phyloP scores from a whole-genome alignment of 2,329 filamentous ascomycete species.

The Stagonosporopsis cucurbitacearum region DNA sequence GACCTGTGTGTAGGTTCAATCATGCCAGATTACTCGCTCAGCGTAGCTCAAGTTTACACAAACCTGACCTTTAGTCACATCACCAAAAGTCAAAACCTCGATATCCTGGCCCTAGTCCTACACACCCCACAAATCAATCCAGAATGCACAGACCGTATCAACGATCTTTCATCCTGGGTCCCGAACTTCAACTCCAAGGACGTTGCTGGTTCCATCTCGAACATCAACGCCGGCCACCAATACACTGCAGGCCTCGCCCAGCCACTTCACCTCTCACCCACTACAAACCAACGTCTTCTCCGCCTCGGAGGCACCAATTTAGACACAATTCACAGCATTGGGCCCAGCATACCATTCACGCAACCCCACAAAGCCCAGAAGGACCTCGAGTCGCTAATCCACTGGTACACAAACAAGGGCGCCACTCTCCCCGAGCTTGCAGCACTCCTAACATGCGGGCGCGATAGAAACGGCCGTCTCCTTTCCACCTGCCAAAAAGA shows the following conservation, averaged over 20 bases:
- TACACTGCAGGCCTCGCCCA: conserved; percentile 5
- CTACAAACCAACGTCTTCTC: neutral
- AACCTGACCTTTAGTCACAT: conserved; percentile 16
- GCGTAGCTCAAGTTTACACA: conserved; percentile 18
- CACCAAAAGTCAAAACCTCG: conserved; percentile 7
- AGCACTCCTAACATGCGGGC: conserved; percentile 16
- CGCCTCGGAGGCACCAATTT: conserved; percentile 11
- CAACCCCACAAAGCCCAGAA: neutral
- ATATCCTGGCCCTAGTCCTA: conserved; percentile 16
- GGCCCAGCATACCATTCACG: neutral
- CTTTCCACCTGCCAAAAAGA: neutral
- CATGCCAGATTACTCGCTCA: conserved; percentile 18
- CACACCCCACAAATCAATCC: neutral
- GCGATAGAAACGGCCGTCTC: neutral
- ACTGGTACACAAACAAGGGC: conserved; percentile 8
- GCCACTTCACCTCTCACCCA: neutral
- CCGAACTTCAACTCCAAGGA: conserved; percentile 22
- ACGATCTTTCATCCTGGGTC: conserved; percentile 24
- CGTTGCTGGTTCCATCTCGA: conserved; percentile 10
- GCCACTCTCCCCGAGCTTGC: conserved; percentile 1
- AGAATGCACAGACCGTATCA: neutral
- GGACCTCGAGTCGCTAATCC: neutral
- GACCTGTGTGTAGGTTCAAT: neutral
- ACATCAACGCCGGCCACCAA: conserved; percentile 1
- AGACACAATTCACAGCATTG: conserved; percentile 4